Evolutionary conservation across 2,329 filamentous ascomycete genomes (phyloP), one percentile per base, ranked within the genome.

Genomic region (Colletotrichum cuscutae): DNA sequence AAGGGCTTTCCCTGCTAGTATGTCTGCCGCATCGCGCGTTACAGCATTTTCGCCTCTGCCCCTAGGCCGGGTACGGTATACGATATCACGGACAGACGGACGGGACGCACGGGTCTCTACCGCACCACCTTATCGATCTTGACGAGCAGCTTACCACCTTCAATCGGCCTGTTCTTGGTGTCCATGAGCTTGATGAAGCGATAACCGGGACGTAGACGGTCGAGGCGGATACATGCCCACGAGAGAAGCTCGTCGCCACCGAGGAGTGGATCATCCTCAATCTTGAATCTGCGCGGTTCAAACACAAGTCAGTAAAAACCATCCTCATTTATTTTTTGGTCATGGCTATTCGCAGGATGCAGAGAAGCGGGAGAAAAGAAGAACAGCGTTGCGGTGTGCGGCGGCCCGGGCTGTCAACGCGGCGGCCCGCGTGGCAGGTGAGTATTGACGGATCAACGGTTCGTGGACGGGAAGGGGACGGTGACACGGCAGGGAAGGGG

Each of bases 201-300:
- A 79, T 89, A 90, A 22, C 89, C 89, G 59, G 80, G 81, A 59
- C 83, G 85, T 2, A 91, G 84, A 52, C 89, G 87, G 79, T 90
- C 89, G 13, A 91, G 85, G 4, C 89, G 88, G 77, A 90, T 86
- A 77, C 89, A 90, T 30, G 89, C 87, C 89, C 89, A 91, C 11
- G 86, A 87, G 30, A 87, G 82, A 46, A 86, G 79, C 15, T 80
- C 76, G 61, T 84, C 82, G 58, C 83, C 81, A 26, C 82, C 79
- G 64, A 81, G 78, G 52, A 81, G 79, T 46, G 82, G 82, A 58
- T 85, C 85, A 76, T 90, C 86, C 74, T 89, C 86, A 67, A 91
- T 81, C 72, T 86, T 89, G 81, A 91, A 86, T 71, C 89, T 90
- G 74, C 68, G 76, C 63, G 80, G 78, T 72, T 72, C 13, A 42